Conservation (phyloP, 2,329 filamentous ascomycete species). For the Aspergillus flavus region DNA sequence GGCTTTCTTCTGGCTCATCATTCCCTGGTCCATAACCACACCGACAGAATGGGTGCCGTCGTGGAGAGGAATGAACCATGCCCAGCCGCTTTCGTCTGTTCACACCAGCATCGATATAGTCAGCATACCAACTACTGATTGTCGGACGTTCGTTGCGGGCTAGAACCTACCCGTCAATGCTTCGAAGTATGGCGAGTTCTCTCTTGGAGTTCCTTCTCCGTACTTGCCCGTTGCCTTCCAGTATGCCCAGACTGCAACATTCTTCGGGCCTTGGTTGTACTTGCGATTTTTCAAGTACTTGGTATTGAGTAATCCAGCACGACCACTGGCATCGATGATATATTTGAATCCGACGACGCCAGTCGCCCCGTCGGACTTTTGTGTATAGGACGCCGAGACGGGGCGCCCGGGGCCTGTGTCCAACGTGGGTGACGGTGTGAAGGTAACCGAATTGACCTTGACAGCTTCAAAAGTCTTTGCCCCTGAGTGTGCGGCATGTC, state of each 20-base stretch:
- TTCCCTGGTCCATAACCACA: neutral
- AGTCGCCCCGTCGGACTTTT: conserved; percentile 2
- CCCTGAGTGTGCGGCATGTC: conserved; percentile 29
- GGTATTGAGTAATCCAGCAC: conserved; percentile 48
- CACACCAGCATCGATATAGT: neutral
- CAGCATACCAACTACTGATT: too few relatives aligned
- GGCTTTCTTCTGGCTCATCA: neutral
- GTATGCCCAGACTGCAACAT: conserved; percentile 54
- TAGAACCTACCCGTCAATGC: neutral
- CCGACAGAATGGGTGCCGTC: conserved; percentile 36
- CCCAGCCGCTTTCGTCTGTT: conserved; percentile 53
- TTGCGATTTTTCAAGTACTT: conserved; percentile 55
- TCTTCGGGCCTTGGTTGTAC: conserved; percentile 52
- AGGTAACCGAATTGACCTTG: neutral
- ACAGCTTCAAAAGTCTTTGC: conserved; percentile 16
- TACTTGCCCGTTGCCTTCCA: conserved; percentile 37
- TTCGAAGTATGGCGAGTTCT: neutral
- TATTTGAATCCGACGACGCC: conserved; percentile 43
- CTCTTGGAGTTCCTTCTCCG: neutral
- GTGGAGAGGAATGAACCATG: conserved; percentile 55
- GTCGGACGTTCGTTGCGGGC: too few relatives aligned
- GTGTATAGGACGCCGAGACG: conserved; percentile 4
- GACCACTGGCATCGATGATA: conserved; percentile 52
- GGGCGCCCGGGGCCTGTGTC: neutral
- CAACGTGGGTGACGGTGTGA: neutral